A percentile compares a stretch with the other conserved stretches of the same genome.
Conservation (phyloP, 768 basidiomycete genomes). For the Candolleomyces aberdarensis region DNA sequence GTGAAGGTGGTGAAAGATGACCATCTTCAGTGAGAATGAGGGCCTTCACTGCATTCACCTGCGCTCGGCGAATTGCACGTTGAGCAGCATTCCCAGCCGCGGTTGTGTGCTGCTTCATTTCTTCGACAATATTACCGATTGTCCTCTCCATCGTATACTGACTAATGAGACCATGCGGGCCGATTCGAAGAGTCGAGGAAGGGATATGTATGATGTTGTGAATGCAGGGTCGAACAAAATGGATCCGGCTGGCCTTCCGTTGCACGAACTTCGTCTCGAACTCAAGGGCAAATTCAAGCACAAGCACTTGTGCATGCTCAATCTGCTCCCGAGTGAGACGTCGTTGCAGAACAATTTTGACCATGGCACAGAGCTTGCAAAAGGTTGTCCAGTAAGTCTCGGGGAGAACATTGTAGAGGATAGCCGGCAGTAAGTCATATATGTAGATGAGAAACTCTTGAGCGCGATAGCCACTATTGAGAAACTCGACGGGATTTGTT, state of each 20-base stretch:
- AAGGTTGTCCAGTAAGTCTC: conserved; percentile 24
- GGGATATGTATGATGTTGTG: conserved; percentile 20
- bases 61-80: conserved; percentile 12
- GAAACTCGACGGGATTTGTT: conserved; percentile 28
- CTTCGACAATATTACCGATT: conserved; percentile 27
- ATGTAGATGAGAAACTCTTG: conserved; percentile 30
- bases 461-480: conserved; percentile 37
- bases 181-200: conserved; percentile 11
- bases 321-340: conserved; percentile 17
- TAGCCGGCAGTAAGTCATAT: conserved; percentile 30
- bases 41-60: conserved; percentile 15
- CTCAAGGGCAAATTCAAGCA: conserved; percentile 12
- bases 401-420: conserved; percentile 25
- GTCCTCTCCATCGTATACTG: conserved; percentile 24
- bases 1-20: background rate
- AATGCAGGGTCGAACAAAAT: conserved; percentile 4
- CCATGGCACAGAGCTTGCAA: conserved; percentile 25
- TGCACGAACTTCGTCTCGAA: conserved; percentile 1
- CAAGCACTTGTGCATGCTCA: conserved; percentile 14
- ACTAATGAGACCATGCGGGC: conserved; percentile 3
- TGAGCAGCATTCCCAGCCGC: conserved; percentile 24
- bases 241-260: background rate
- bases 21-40: background rate
- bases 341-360: conserved; percentile 22
- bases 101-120: conserved; percentile 24